Conservation (phyloP, 140 eudicot genomes). For the Stevia rebaudiana region DNA sequence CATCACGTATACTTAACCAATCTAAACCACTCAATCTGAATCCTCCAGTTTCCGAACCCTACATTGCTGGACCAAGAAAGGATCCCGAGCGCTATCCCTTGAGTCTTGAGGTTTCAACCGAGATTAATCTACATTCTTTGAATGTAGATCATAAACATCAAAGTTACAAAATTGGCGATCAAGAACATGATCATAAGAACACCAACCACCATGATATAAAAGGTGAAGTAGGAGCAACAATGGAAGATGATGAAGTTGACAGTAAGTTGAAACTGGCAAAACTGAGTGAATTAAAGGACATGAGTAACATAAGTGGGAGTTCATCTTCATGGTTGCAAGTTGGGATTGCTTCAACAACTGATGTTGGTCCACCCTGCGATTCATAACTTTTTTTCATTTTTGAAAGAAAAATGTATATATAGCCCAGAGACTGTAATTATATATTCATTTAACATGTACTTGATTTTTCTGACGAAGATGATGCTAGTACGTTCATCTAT, state of each 20-base stretch:
- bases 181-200: conserved; percentile 19
- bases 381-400: conserved; percentile 19
- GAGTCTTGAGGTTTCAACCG: conserved; percentile 66
- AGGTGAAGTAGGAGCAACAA: not conserved
- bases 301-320: conserved; percentile 42
- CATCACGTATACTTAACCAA: conserved; percentile 25
- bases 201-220: conserved; percentile 19
- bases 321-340: conserved; percentile 92
- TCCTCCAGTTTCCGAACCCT: conserved; percentile 38
- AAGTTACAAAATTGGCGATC: conserved; percentile 1
- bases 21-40: conserved; percentile 54
- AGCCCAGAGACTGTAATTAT: conserved; percentile 35
- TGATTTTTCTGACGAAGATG: conserved; percentile 20
- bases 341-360: conserved; percentile 60
- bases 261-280: conserved; percentile 63
- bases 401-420: conserved; percentile 29
- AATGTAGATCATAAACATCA: conserved; percentile 28
- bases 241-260: conserved; percentile 68
- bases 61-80: conserved; percentile 27
- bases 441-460: conserved; percentile 26
- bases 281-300: conserved; percentile 60
- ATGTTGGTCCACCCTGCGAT: conserved; percentile 28
- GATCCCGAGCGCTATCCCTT: conserved; percentile 47
- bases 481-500: conserved; percentile 10
- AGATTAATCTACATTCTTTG: conserved; percentile 54